These are phyloP conservation scores for Picochlorum costavermella DNA, from an alignment of 139 green algal species.

Conservation along the genomic window DNA sequence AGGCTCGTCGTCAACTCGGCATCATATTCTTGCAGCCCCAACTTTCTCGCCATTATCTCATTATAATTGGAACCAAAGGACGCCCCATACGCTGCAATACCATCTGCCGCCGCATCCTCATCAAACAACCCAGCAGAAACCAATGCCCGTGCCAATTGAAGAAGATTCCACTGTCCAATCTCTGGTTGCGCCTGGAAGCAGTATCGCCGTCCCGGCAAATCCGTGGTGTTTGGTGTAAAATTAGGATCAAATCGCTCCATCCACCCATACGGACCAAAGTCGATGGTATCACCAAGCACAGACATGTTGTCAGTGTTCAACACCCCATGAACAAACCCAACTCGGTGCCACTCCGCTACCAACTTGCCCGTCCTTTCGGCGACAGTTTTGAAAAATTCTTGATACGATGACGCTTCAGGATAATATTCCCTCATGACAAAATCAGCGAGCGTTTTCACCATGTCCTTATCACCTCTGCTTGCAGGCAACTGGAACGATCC, in stretches of 20 bases:
- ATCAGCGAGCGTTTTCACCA: slow-evolving; percentile 60
- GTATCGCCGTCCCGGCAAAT: slow-evolving; percentile 45
- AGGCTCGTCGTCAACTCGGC: slow-evolving; percentile 33
- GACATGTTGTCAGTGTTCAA: slow-evolving; percentile 99
- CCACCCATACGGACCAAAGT: slow-evolving; percentile 64
- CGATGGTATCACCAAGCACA: slow-evolving; percentile 68
- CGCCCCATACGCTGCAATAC: slow-evolving; percentile 40
- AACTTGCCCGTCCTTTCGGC: slow-evolving; percentile 59
- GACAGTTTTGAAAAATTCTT: slow-evolving; percentile 52
- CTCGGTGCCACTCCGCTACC: slow-evolving; percentile 73
- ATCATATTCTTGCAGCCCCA: slow-evolving; percentile 63
- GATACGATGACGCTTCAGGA: slow-evolving; percentile 42
- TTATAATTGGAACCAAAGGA: slow-evolving; percentile 29
- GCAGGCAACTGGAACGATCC: slow-evolving; percentile 86
- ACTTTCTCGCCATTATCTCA: slow-evolving; percentile 51
- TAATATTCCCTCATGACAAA: slow-evolving; percentile 83
- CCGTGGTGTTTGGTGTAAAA: slow-evolving; percentile 92
- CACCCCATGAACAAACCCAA: slow-evolving; percentile 85
- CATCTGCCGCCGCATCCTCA: slow-evolving; percentile 45
- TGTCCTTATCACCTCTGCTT: slow-evolving; percentile 31
- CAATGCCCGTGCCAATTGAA: slow-evolving; percentile 62
- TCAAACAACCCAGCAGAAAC: slow-evolving; percentile 32
- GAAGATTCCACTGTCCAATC: slow-evolving; percentile 57
- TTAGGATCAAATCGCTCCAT: slow-evolving; percentile 84
- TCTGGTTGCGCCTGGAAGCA: slow-evolving; percentile 54